Conservation (phyloP, 2,329 filamentous ascomycete species). For the Aspergillus brasiliensis region DNA sequence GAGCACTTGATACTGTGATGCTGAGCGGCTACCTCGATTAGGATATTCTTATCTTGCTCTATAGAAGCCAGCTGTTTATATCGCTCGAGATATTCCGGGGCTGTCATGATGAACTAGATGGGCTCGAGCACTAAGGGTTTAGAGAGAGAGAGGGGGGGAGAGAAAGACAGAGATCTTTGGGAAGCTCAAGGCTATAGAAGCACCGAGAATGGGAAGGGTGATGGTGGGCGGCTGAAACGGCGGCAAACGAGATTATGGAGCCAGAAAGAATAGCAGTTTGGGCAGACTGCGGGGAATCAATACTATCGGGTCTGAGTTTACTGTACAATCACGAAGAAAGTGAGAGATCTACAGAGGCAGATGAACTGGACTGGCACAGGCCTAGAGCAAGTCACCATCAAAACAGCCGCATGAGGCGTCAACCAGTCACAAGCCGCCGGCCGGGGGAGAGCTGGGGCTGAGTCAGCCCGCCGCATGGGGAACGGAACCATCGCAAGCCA, state of each 20-base stretch:
- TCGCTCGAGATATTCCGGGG: constrained; percentile 42
- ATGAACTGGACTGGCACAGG: neutral
- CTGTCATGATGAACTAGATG: constrained; percentile 32
- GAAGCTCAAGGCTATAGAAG: neutral
- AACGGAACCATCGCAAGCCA: constrained; percentile 16
- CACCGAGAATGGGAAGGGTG: neutral
- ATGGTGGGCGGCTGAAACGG: neutral
- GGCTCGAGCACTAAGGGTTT: constrained; percentile 2
- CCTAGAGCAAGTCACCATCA: neutral
- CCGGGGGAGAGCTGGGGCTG: constrained; percentile 14
- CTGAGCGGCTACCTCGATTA: constrained; percentile 47
- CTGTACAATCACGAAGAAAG: neutral
- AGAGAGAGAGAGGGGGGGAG: constrained; percentile 3
- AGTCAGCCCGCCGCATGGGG: constrained; percentile 22
- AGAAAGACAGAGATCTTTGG: neutral
- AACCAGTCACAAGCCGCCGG: neutral
- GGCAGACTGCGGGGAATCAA: neutral
- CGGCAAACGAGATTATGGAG: neutral
- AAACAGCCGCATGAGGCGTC: neutral
- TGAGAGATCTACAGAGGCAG: neutral
- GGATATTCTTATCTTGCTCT: constrained; percentile 50
- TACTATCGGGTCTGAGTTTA: neutral
- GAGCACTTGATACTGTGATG: constrained; percentile 10
- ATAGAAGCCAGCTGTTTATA: constrained; percentile 47
- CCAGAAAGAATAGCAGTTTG: neutral